Base-by-base conservation (phyloP, 352 stramenopile species). In the Blastocystis sp. region DNA sequence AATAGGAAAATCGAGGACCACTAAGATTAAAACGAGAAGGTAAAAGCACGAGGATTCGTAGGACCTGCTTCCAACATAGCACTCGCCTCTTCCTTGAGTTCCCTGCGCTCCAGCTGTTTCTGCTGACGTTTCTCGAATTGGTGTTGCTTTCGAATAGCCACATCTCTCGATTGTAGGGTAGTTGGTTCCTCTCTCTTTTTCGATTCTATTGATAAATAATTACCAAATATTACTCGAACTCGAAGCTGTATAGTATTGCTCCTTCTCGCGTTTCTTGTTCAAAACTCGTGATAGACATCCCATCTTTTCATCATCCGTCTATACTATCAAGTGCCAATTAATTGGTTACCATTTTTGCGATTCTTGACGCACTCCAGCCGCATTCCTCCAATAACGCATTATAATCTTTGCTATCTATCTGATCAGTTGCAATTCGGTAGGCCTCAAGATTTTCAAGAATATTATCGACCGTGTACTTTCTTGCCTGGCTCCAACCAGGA, bases 371-470 rank as follows among this genome's bases (percentile, higher is more conserved):
- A 68, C 68, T 55, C 73, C 73, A 85, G 11, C 73, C 73, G 50
- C 37, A 66, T 53, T 85, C 63, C n/a, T 85, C 73, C 24, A 85
- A 45, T 9, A 85, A n/a, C 2, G 73, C 73, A 26, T 50, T 34
- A 68, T 85, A 85, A 45, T 85, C 73, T 1, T 68, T 65, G 16
- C 43, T n/a, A 53, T 85, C 63, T 16, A 65, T 39, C 73, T 85
- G 73, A 9, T 53, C 73, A 26, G 73, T 85, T 69, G 53, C 73
- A 66, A 85, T 85, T 13, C 73, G 73, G 26, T 85, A 85, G 8
- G 63, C 73, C 47, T 85, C 53, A 24, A 85, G 30, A 50, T 85
- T 53, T 34, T 85, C 73, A 7, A 85, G 53, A 53, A 85, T 85
- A 55, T 53, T 30, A 30, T 68, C 50, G 39, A 45, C 20, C 16